Base-by-base conservation (phyloP, 331 rosid genomes). In the Saraca asoca region DNA sequence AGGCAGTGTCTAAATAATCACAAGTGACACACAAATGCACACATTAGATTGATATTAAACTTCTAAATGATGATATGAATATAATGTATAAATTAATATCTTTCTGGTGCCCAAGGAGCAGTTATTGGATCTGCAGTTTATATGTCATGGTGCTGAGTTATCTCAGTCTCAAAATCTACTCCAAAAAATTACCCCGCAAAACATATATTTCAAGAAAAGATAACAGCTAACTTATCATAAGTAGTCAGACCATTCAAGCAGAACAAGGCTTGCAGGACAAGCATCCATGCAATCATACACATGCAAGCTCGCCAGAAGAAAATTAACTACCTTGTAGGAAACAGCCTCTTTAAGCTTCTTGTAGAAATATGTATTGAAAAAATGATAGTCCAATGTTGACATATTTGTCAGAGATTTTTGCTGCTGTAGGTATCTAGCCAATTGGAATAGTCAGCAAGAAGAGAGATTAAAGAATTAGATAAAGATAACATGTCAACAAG, bases 311-410 rank as follows among this genome's bases (percentile, higher is more conserved):
- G n/a, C n/a, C n/a, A n/a, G n/a, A n/a, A 56, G 42, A 71, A 34
- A 50, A 70, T 52, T 15, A 55, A 46, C 15, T 79, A 93, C 98
- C 98, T 94, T 83, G 75, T 73, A 71, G 51, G 90, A 81, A 44
- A 83, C 84, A 71, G 93, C 96, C 71, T 90, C 91, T 79, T 81
- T 85, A 58, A 93, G 95, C 91, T 93, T 93, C 64, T 84, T 70
- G 80, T 90, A 94, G 74, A 94, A 94, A 81, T 82, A 94, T 31
- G 98, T 94, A 71, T 90, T 94, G 74, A 94, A 85, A 73, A 94
- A 86, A 78, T 90, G 96, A 82, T 78, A 94, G 67, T 83, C 86
- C 13, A 68, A 72, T 60, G 60, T 75, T 41, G 81, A 79, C 54
- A 60, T 74, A 69, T 74, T 66, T 71, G 82, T 55, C 67, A 76